Percentiles rank a stretch among this genome's conserved stretches.
These are phyloP conservation scores for Aegilops longissima DNA, from an alignment of 176 grass and related monocot species.

Conservation along the genomic window DNA sequence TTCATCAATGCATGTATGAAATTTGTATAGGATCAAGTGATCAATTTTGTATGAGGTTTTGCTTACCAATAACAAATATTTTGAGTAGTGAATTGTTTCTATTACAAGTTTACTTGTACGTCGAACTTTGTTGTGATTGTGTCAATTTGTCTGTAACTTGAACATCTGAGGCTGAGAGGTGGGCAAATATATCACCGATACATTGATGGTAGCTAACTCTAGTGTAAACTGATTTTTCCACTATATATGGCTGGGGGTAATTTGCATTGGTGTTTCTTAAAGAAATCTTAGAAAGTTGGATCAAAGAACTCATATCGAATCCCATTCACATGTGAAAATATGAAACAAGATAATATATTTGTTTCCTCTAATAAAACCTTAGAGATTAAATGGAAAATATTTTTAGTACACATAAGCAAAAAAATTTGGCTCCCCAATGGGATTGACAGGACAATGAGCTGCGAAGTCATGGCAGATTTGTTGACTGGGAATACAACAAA, in stretches of 20 bases:
- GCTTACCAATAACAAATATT: slow-evolving; percentile 5
- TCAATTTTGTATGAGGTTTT: not conserved
- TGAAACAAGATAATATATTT: too few relatives aligned
- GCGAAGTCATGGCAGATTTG: too few relatives aligned
- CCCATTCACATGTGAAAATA: not conserved
- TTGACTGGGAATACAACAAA: too few relatives aligned
- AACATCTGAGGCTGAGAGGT: not conserved
- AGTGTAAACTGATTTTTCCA: too few relatives aligned
- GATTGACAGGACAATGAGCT: too few relatives aligned
- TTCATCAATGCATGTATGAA: slow-evolving; percentile 8
- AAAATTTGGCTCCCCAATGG: too few relatives aligned
- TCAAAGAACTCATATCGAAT: not conserved
- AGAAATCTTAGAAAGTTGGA: not conserved
- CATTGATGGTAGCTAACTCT: too few relatives aligned
- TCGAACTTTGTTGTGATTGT: not conserved
- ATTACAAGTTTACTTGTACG: not conserved
- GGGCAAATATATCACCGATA: not conserved
- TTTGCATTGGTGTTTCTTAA: not conserved
- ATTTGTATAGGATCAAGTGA: slow-evolving; percentile 7
- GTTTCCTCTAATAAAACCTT: too few relatives aligned
- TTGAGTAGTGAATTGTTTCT: not conserved
- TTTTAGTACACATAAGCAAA: too few relatives aligned
- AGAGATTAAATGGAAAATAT: too few relatives aligned
- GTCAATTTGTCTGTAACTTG: not conserved
- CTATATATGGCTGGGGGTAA: too few relatives aligned